Evolutionary conservation across 2,329 filamentous ascomycete genomes (phyloP).

Genomic region (Purpureocillium lavendulum): DNA sequence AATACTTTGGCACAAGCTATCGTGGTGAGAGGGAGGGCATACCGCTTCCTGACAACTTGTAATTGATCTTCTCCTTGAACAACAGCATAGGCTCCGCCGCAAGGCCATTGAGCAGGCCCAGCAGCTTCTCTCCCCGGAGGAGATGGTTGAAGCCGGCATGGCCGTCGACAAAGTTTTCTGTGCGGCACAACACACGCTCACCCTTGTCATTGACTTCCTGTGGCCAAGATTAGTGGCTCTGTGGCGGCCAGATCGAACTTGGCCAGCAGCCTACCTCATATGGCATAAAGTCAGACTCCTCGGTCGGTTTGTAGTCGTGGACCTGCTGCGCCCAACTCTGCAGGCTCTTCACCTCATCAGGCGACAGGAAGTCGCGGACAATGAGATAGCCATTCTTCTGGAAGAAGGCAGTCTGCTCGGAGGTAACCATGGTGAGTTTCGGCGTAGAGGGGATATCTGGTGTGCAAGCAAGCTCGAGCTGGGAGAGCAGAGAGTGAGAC

Average conservation of each 20-base stretch:
- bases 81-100: conserved; percentile 10
- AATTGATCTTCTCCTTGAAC: conserved; percentile 14
- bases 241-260: too few species aligned
- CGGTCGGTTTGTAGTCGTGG: conserved; percentile 8
- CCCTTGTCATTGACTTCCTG: conserved; percentile 10
- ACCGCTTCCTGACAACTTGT: conserved; percentile 12
- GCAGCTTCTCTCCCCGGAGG: conserved; percentile 8
- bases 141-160: conserved; percentile 9
- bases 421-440: conserved; percentile 4
- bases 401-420: conserved; percentile 6
- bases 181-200: conserved; percentile 10
- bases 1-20: too few species aligned
- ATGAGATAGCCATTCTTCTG: conserved; percentile 10
- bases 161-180: conserved; percentile 12
- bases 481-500: too few species aligned
- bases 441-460: not conserved
- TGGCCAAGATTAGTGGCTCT: rapidly evolving
- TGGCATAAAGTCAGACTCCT: conserved; percentile 8
- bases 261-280: not conserved
- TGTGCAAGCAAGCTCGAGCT: not conserved
- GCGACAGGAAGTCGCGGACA: conserved; percentile 9
- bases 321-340: conserved; percentile 11
- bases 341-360: conserved; percentile 4
- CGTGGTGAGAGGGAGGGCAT: not conserved
- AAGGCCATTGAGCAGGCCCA: conserved; percentile 6